A percentile compares a stretch with the other conserved stretches of the same genome.
These are phyloP conservation scores for Styphnolobium japonicum DNA, from an alignment of 306 rosid genomes.

Conservation along the genomic window DNA sequence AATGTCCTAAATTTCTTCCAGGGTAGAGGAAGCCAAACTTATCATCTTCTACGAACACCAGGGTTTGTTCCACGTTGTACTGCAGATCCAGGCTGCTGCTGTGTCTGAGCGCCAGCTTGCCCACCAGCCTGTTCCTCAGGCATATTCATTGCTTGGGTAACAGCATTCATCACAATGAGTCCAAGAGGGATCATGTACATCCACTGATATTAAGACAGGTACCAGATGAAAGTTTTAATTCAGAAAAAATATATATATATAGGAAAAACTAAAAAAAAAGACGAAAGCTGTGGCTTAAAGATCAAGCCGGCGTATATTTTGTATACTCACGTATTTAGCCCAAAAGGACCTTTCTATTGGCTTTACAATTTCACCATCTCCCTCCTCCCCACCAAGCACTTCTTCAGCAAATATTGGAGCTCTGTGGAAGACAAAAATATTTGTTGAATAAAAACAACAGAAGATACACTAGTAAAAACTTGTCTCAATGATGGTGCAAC, in stretches of 20 bases:
- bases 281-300: background rate
- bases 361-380: conserved; percentile 62
- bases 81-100: conserved; percentile 47
- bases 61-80: conserved; percentile 68
- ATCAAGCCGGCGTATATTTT: background rate
- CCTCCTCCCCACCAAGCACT: conserved; percentile 60
- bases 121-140: conserved; percentile 80
- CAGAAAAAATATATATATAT: background rate
- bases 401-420: conserved; percentile 87
- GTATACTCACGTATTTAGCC: conserved; percentile 92
- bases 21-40: conserved; percentile 7
- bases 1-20: conserved; percentile 10
- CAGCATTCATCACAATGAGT: conserved; percentile 86
- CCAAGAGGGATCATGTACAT: conserved; percentile 96
- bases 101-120: conserved; percentile 49
- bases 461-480: conserved; percentile 1
- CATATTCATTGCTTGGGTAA: conserved; percentile 96
- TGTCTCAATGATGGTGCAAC: conserved; percentile 2
- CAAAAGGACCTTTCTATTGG: conserved; percentile 86
- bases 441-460: background rate
- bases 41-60: conserved; percentile 71
- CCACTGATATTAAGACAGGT: conserved; percentile 60
- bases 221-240: background rate
- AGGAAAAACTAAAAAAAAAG: background rate
- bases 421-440: conserved; percentile 46